Conservation (phyloP, 2,329 filamentous ascomycete species). For the Xylaria sp. region DNA sequence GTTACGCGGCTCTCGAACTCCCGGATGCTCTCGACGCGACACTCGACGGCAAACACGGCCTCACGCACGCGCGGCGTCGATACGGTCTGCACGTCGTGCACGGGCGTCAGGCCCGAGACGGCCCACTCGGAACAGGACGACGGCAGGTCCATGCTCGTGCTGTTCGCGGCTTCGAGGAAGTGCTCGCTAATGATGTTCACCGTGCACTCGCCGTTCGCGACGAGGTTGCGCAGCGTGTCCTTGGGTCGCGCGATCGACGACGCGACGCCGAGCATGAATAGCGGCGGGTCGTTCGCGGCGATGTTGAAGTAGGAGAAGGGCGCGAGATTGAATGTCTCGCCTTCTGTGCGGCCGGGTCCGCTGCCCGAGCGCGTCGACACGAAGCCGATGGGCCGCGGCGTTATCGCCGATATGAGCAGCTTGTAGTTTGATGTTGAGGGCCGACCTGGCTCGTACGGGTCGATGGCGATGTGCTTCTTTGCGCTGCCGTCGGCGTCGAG, state of each 20-base stretch:
- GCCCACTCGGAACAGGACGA: slow-evolving; percentile 75
- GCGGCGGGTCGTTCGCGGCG: slow-evolving; percentile 77
- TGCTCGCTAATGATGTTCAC: slow-evolving; percentile 85
- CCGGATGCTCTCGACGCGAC: slow-evolving; percentile 64
- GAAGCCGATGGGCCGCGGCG: slow-evolving; percentile 74
- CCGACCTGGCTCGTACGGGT: slow-evolving; percentile 70
- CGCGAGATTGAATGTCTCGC: slow-evolving; percentile 64
- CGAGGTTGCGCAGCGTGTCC: slow-evolving; percentile 71
- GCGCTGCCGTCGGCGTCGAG: slow-evolving; percentile 24
- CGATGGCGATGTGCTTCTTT: slow-evolving; percentile 65
- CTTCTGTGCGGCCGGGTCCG: slow-evolving; percentile 42
- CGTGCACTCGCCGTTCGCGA: slow-evolving; percentile 67
- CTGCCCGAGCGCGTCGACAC: slow-evolving; percentile 46
- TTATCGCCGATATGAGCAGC: slow-evolving; percentile 75
- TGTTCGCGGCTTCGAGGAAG: slow-evolving; percentile 83
- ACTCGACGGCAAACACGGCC: slow-evolving; percentile 78
- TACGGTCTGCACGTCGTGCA: slow-evolving; percentile 58
- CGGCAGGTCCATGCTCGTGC: slow-evolving; percentile 71
- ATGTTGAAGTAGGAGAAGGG: slow-evolving; percentile 86
- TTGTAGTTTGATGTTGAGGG: slow-evolving; percentile 77
- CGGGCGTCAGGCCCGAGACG: slow-evolving; percentile 68
- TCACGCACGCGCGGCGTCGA: slow-evolving; percentile 70
- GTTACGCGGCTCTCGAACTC: slow-evolving; percentile 71
- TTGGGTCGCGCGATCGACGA: slow-evolving; percentile 53
- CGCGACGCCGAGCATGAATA: slow-evolving; percentile 62